A percentile compares a stretch with the other conserved stretches of the same genome.
These are phyloP conservation scores for Pichia kluyveri DNA, from an alignment of 805 yeast species.

Conservation along the genomic window DNA sequence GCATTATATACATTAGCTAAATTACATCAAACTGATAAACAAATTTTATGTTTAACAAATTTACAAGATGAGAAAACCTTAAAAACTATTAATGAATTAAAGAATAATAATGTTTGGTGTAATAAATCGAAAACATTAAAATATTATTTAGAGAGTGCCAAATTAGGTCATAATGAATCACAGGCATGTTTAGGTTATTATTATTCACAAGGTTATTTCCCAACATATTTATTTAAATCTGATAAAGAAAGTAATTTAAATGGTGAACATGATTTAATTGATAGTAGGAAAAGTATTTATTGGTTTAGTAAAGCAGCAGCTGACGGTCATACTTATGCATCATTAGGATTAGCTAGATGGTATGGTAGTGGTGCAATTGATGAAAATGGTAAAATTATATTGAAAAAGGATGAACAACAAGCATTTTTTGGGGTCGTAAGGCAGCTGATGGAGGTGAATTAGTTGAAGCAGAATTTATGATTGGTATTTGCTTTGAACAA, in stretches of 20 bases:
- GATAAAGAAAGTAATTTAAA: slow-evolving; percentile 21
- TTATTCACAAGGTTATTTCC: slow-evolving; percentile 54
- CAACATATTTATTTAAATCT: slow-evolving; percentile 24
- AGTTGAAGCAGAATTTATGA: slow-evolving; percentile 56
- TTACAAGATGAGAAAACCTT: slow-evolving; percentile 19
- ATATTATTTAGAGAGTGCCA: slow-evolving; percentile 51
- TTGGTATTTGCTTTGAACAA: slow-evolving; percentile 59
- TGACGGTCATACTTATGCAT: slow-evolving; percentile 56
- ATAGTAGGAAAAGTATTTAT: slow-evolving; percentile 52
- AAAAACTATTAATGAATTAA: slow-evolving; percentile 27
- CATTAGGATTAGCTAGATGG: slow-evolving; percentile 72
- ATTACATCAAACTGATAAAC: slow-evolving; percentile 27
- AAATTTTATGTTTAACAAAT: slow-evolving; percentile 21
- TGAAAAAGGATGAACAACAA: slow-evolving; percentile 49
- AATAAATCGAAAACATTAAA: slow-evolving; percentile 37
- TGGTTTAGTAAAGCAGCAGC: slow-evolving; percentile 70
- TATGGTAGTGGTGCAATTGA: slow-evolving; percentile 59
- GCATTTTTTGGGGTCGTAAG: slow-evolving; percentile 59
- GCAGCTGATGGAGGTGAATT: slow-evolving; percentile 51
- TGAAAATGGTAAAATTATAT: slow-evolving; percentile 18
- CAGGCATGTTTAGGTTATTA: slow-evolving; percentile 65
- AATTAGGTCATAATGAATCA: slow-evolving; percentile 52
- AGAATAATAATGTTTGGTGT: slow-evolving; percentile 21
- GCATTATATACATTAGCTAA: slow-evolving; percentile 29
- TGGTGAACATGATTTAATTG: slow-evolving; percentile 27